Evolutionary conservation across 768 basidiomycete species (phyloP).

Genomic region (Cystofilobasidium capitatum): DNA sequence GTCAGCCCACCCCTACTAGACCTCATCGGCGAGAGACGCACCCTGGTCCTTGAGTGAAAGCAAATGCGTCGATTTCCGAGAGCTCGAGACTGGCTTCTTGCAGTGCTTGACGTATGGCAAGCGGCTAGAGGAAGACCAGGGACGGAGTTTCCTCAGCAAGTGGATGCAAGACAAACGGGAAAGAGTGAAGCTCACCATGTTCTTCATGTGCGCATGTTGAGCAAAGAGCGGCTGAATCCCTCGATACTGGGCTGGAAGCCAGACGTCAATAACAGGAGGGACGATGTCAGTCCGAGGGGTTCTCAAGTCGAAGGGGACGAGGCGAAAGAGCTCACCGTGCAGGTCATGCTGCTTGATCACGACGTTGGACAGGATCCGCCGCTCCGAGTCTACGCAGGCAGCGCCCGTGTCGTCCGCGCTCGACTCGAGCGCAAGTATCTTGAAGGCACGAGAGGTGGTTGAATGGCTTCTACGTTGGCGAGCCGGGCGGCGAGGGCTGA

Average conservation of each 20-base stretch:
- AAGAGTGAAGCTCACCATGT: slow-evolving; percentile 50
- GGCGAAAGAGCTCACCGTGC: slow-evolving; percentile 28
- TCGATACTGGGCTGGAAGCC: slow-evolving; percentile 50
- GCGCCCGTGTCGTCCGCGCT: slow-evolving; percentile 93
- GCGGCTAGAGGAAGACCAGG: slow-evolving; percentile 48
- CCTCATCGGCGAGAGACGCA: background rate
- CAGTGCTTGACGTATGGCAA: slow-evolving; percentile 60
- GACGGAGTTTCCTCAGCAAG: background rate
- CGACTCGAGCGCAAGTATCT: slow-evolving; percentile 54
- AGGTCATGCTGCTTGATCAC: slow-evolving; percentile 66
- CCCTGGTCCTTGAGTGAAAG: slow-evolving; percentile 38
- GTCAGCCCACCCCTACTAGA: background rate
- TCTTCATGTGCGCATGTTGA: slow-evolving; percentile 64
- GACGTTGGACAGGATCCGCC: slow-evolving; percentile 62
- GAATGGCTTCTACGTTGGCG: no score
- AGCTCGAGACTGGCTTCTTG: slow-evolving; percentile 53
- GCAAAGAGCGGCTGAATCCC: slow-evolving; percentile 74
- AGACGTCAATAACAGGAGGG: slow-evolving; percentile 42
- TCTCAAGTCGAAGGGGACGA: background rate
- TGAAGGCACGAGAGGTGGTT: slow-evolving; percentile 12
- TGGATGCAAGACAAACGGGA: background rate
- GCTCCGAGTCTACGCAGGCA: slow-evolving; percentile 61
- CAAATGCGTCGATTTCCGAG: slow-evolving; percentile 68
- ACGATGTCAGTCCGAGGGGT: background rate
- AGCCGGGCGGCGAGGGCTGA: no score